Evolutionary conservation across 2,329 filamentous ascomycete genomes (phyloP), one percentile per base, ranked within the genome.

Genomic region (Ophiocordyceps robertsii): DNA sequence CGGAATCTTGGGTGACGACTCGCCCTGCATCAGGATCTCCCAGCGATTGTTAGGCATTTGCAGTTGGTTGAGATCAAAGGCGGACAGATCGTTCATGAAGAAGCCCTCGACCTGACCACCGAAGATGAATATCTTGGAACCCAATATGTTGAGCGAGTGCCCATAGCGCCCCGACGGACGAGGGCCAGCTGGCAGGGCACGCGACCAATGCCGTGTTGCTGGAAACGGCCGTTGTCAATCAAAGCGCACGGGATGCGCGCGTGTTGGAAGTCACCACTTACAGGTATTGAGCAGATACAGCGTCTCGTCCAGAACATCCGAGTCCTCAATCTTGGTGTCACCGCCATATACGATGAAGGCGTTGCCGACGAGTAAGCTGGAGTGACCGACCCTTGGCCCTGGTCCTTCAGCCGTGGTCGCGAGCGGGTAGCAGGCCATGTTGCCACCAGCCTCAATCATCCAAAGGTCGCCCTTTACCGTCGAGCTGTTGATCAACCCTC

Each of bases 261-360:
- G 27, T 3, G 16, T 11, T 9, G 16, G 14, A 14, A n/a, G 19
- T 13, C 14, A 24, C 4, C 41, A 70, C 90, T 67, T 72, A 96
- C 92, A 95, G 40, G 92, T 98, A 65, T 98, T 98, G 41, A 98
- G 72, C 40, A 98, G 74, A 63, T 98, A 98, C 12, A 98, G 69
- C 0, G 92, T 96, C 64, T 98, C 90, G 55, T 98, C 92, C 44
- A 98, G 68, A 39, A 85, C 73, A 62, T 98, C 92, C 29, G 79
- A 77, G 56, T 96, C 92, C 43, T 95, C 88, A 58, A 95, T 83
- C 64, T 98, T 98, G 41, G 92, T 98, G 61, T 98, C 93, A 57
- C 92, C 92, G 40, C 92, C 93, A 57, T 96, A 98, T 12, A 98
- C 92, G 52, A 98, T 98, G 60, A 96, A 98, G 1, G 92, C 92